phyloP scores from a whole-genome alignment of 2,329 filamentous ascomycete genomes.

The Xylogone sp. region DNA sequence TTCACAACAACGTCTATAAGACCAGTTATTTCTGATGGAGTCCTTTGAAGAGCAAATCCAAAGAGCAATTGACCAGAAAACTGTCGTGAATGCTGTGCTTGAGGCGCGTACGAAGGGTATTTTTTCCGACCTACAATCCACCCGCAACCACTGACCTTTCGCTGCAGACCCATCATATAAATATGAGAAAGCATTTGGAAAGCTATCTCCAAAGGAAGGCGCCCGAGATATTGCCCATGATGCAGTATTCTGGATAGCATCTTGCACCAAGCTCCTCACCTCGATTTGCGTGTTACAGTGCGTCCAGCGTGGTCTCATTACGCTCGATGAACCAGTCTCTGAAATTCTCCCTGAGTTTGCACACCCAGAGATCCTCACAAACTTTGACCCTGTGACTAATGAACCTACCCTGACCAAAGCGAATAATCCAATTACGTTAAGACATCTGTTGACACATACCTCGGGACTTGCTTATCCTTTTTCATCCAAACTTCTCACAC shows the following conservation, averaged over 20 bases:
- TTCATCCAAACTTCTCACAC: neutral
- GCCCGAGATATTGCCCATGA: neutral
- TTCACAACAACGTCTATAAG: neutral
- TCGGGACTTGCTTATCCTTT: constrained; percentile 1
- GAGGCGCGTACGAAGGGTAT: constrained; percentile 2
- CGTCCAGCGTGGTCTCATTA: constrained; percentile 6
- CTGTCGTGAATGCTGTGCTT: constrained; percentile 1
- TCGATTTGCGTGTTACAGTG: constrained; percentile 3
- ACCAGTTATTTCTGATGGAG: neutral
- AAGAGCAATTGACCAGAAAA: constrained; percentile 2
- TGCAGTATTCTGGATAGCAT: constrained; percentile 2
- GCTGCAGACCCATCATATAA: neutral
- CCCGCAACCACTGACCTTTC: neutral
- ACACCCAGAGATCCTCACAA: neutral
- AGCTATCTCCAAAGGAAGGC: neutral
- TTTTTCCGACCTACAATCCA: neutral
- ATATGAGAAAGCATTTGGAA: constrained; percentile 3
- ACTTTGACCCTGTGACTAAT: constrained; percentile 1
- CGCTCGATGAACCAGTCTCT: constrained; percentile 4
- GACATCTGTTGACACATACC: constrained; percentile 6
- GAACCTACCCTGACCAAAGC: neutral
- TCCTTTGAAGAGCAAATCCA: constrained; percentile 2
- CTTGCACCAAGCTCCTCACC: constrained; percentile 5
- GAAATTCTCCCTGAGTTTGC: constrained; percentile 2
- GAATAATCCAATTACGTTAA: constrained; percentile 4